These are phyloP conservation scores for Pseudogymnoascus sp. DNA, from an alignment of 2,329 filamentous ascomycete species.

Conservation along the genomic window DNA sequence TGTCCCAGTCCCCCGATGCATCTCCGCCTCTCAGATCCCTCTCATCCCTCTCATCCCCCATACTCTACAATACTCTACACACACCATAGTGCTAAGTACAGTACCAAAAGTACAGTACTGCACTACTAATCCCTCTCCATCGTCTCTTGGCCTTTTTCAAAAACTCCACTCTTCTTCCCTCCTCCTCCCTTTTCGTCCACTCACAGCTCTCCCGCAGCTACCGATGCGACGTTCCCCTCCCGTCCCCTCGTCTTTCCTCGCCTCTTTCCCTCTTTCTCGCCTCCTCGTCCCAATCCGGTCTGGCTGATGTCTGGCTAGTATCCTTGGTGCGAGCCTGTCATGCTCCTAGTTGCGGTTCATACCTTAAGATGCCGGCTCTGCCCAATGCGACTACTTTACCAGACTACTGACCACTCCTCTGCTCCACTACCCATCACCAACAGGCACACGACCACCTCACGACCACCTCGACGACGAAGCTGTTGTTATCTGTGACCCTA, in stretches of 20 bases:
- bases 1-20: constrained; percentile 1
- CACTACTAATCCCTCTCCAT: neutral
- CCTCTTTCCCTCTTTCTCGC: constrained; percentile 3
- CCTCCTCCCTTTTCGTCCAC: neutral
- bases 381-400: constrained; percentile 7
- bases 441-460: constrained; percentile 3
- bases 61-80: neutral
- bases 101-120: neutral
- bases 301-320: neutral
- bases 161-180: neutral
- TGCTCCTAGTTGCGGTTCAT: constrained; percentile 2
- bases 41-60: too few relatives aligned
- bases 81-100: neutral
- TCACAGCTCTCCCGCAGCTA: neutral
- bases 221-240: constrained; percentile 1
- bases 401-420: constrained; percentile 3
- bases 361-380: constrained; percentile 6
- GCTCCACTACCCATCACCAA: constrained; percentile 4
- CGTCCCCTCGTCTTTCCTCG: neutral
- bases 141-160: neutral
- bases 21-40: neutral
- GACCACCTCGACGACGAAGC: neutral
- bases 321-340: neutral
- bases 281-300: neutral
- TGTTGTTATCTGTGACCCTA: neutral